Evolutionary conservation across 23 red algal species (phyloP).

Genomic region (Porphyridium purpureum): DNA sequence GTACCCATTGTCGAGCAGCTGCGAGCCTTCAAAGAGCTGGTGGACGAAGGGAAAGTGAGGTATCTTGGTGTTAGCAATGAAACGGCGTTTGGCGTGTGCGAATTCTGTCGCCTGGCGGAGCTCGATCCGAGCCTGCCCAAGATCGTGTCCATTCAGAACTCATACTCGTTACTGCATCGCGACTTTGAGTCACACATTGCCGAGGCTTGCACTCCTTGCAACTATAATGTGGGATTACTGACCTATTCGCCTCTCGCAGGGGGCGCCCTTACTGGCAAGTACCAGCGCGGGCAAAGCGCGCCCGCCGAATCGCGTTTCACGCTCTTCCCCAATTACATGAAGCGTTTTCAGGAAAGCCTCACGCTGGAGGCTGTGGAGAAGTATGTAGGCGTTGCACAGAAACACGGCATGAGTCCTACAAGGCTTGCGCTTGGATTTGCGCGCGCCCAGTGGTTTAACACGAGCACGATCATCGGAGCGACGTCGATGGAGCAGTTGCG

Average conservation of each 20-base stretch:
- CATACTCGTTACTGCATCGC: conserved; percentile 62
- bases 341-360: conserved; percentile 36
- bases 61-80: conserved; percentile 87
- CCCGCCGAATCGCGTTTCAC: conserved; percentile 23
- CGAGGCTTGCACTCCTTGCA: conserved; percentile 42
- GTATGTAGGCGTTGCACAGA: conserved; percentile 43
- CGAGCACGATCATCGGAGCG: conserved; percentile 56
- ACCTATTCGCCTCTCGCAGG: conserved; percentile 71
- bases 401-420: conserved; percentile 27
- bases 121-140: too few relatives aligned
- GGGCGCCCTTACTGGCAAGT: conserved; percentile 79
- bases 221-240: conserved; percentile 32
- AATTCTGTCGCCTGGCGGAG: conserved; percentile 13
- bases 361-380: conserved; percentile 28
- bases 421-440: conserved; percentile 55
- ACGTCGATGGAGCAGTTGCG: conserved; percentile 57
- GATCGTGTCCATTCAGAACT: conserved; percentile 66
- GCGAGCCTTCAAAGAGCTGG: conserved; percentile 35
- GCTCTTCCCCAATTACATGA: conserved; percentile 39
- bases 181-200: conserved; percentile 44
- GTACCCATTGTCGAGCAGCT: conserved; percentile 47
- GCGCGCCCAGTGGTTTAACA: conserved; percentile 63
- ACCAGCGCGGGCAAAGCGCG: conserved; percentile 3
- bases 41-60: conserved; percentile 41
- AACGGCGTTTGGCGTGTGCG: conserved; percentile 44